phyloP scores from a whole-genome alignment of 768 basidiomycete genomes.

The Fibroporia radiculosa region DNA sequence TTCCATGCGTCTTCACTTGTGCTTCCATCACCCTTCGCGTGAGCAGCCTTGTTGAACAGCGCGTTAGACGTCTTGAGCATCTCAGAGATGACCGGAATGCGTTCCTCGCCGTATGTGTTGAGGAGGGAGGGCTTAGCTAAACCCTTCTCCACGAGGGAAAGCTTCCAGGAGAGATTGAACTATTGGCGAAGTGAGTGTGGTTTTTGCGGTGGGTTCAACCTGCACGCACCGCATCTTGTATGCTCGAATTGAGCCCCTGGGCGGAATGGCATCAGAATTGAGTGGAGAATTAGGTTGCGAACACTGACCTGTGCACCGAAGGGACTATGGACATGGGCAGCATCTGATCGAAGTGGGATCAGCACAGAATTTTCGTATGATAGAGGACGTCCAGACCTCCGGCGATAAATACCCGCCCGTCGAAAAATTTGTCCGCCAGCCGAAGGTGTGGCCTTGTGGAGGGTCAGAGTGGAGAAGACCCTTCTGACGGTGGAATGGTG shows the following conservation, averaged over 20 bases:
- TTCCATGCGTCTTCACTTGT: slow-evolving; percentile 1
- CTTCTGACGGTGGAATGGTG: not conserved
- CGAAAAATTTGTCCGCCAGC: slow-evolving; percentile 36
- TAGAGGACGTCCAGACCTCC: slow-evolving; percentile 30
- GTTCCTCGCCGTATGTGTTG: slow-evolving; percentile 22
- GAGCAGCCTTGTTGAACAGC: slow-evolving; percentile 3
- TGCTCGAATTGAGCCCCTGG: slow-evolving; percentile 21
- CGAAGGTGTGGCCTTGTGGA: slow-evolving; percentile 36
- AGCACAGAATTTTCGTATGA: not conserved
- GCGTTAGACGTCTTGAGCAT: slow-evolving; percentile 20
- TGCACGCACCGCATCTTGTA: slow-evolving; percentile 20
- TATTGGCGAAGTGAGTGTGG: not conserved
- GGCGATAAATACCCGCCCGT: slow-evolving; percentile 34
- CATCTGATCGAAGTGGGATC: slow-evolving; percentile 25
- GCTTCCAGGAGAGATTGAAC: slow-evolving; percentile 26
- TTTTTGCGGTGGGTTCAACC: too few species aligned
- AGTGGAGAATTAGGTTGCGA: not conserved
- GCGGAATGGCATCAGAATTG: not conserved
- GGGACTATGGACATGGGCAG: slow-evolving; percentile 40
- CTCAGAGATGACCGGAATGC: slow-evolving; percentile 22
- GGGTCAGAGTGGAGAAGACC: not conserved
- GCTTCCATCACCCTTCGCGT: not conserved
- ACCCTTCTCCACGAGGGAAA: slow-evolving; percentile 22
- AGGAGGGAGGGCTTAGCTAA: slow-evolving; percentile 20
- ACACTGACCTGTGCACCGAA: slow-evolving; percentile 24